These are phyloP conservation scores for Giardia muris DNA, from an alignment of 208 protist species.

Conservation along the genomic window DNA sequence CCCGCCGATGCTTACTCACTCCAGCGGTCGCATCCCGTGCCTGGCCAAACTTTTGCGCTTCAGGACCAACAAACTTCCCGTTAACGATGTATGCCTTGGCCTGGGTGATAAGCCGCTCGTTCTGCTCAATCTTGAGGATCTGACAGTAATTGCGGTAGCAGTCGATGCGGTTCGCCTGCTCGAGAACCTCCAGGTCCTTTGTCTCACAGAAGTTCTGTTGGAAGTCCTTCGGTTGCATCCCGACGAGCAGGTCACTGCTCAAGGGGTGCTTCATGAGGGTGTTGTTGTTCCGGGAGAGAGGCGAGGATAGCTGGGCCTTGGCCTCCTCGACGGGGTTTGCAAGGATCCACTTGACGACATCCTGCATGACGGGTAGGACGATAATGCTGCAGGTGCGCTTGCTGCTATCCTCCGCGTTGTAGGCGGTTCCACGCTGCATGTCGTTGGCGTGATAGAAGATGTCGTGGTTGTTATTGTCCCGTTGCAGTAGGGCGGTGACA, in stretches of 20 bases:
- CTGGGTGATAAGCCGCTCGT: background rate
- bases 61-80: too few species aligned
- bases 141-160: background rate
- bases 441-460: background rate
- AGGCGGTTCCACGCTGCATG: background rate
- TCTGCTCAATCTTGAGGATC: background rate
- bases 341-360: background rate
- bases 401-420: background rate
- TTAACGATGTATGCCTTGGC: background rate
- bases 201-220: background rate
- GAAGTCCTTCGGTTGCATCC: too few species aligned
- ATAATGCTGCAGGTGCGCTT: background rate
- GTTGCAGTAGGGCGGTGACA: background rate
- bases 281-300: too few species aligned
- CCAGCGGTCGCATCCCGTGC: too few species aligned
- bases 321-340: background rate
- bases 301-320: too few species aligned
- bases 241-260: too few species aligned
- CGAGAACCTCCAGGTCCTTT: background rate
- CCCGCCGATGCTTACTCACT: too few species aligned
- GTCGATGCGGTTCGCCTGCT: background rate
- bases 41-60: too few species aligned
- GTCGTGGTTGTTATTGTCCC: background rate
- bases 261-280: too few species aligned
- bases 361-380: background rate